Base-by-base conservation (phyloP, 495 filamentous ascomycete species). In the Umbilicaria muhlenbergii region DNA sequence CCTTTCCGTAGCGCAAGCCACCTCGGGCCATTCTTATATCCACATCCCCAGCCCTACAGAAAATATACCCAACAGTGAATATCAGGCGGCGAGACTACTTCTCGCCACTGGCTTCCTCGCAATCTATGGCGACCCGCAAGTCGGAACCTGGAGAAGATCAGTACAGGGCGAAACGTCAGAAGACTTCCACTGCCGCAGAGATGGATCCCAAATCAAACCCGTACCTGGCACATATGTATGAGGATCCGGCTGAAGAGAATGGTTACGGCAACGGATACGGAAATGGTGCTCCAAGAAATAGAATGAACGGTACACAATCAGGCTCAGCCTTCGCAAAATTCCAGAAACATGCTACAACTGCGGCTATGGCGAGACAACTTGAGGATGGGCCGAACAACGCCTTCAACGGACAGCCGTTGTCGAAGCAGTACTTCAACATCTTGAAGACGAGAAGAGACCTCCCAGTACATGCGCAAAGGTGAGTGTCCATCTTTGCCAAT, bases 191-290 rank as follows among this genome's bases (percentile, higher is more conserved):
- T 13, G 57, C 55, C 45, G 39, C 55, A 33, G 67, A 62, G 24
- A 63, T 63, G 18, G 70, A 77, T 50, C 71, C 74, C 42, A 68
- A 67, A 47, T 55, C 65, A 43, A 96, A 95, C 54, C 83, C 82
- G 2, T 96, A 99, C 60, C 75, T 96, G 39, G 86, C 87, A 39
- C 92, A 99, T 56, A 83, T 82, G 74, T 81, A 86, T 48, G 68
- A 83, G 36, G 56, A 61, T 11, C 47, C 55, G 36, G 53, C 61
- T 15, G 53, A 51, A 38, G 51, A 52, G 11, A 52, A 57, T 31
- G 58, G 58, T 42, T 60, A 61, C 53, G 65, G 59, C 45, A 68
- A 74, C 45, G 62, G 54, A 46, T 60, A 62, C 47, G 53, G 50
- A 39, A 44, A 51, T 40, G 51, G 55, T 32, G 47, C 51, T 15